Evolutionary conservation across 2,329 filamentous ascomycete genomes (phyloP), one percentile per base, ranked within the genome.

Genomic region (Beauveria sp.): DNA sequence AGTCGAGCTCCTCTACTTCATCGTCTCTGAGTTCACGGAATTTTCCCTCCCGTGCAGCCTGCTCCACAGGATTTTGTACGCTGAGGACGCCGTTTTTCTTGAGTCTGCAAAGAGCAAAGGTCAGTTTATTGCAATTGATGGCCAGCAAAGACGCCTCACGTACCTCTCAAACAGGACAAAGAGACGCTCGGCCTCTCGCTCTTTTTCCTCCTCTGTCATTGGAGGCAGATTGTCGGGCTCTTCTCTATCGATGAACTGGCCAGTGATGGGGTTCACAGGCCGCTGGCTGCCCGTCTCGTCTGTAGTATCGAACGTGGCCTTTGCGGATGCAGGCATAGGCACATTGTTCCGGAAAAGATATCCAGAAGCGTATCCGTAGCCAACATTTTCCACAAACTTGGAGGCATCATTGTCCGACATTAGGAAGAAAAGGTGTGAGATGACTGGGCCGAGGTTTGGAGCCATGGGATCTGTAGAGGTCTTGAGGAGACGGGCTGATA

Each of bases 131-230:
- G 24, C 20, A 8, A 41, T 2, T 9, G 50, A 30, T 9, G 37
- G 18, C 40, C 20, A 4, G 16, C 22, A 22, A 34, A 16, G 28
- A 20, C 9, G 18, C 10, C 20, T 20, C 22, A 65, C 76, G 64
- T 76, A 89, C 88, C 90, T 83, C 74, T 97, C 92, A 74, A 97
- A 97, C 3, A 97, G 77, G 14, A 96, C 91, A 75, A 96, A 97
- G 1, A 97, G 74, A 61, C 86, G 84, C 73, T 97, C 93, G 0
- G 92, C 93, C 70, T 99, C 94, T 62, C 90, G 81, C 72, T 96
- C 90, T 73, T 93, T 97, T 76, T 97, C 93, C 65, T 92, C 92
- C 52, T 90, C 79, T 0, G 89, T 94, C 93, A 97, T 96, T 54
- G 89, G 84, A 1, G 85, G 84, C 12, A 78, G 73, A 4, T 84